Conservation (phyloP, 345 rosid species). For the Clausena lansium region DNA sequence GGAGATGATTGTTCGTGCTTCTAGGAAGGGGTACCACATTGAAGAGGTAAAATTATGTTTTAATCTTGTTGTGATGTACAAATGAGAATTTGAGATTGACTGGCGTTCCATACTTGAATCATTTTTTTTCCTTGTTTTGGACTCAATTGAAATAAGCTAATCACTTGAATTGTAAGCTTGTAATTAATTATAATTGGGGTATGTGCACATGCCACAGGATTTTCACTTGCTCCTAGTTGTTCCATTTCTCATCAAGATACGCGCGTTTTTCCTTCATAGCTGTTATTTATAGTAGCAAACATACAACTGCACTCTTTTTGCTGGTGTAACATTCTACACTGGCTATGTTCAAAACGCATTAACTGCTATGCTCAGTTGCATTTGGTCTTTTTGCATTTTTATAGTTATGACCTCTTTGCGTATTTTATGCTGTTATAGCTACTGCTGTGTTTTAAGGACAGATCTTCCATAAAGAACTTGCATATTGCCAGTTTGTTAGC, state of each 20-base stretch:
- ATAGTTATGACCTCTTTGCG: background rate
- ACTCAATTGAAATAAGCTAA: background rate
- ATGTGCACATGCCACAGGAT: background rate
- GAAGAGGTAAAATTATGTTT: constrained; percentile 65
- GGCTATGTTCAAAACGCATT: background rate
- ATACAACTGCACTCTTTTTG: background rate
- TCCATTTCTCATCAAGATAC: background rate
- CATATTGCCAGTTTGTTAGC: background rate
- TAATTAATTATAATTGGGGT: background rate
- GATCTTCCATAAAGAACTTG: background rate
- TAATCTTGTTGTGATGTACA: constrained; percentile 3
- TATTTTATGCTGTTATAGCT: background rate
- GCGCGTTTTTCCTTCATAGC: background rate
- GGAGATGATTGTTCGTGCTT: constrained; percentile 99
- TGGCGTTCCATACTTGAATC: background rate
- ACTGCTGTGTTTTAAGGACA: background rate
- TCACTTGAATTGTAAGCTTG: background rate
- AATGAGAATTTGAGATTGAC: background rate
- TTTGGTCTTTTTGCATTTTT: background rate
- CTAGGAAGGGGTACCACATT: constrained; percentile 80
- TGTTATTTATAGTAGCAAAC: background rate
- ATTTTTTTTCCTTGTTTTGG: background rate
- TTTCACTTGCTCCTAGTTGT: background rate
- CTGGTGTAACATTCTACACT: background rate
- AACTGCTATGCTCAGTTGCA: background rate